Evolutionary conservation across 2,329 filamentous ascomycete genomes (phyloP), one percentile per base, ranked within the genome.

Genomic region (Coniosporium tulheliwenetii): DNA sequence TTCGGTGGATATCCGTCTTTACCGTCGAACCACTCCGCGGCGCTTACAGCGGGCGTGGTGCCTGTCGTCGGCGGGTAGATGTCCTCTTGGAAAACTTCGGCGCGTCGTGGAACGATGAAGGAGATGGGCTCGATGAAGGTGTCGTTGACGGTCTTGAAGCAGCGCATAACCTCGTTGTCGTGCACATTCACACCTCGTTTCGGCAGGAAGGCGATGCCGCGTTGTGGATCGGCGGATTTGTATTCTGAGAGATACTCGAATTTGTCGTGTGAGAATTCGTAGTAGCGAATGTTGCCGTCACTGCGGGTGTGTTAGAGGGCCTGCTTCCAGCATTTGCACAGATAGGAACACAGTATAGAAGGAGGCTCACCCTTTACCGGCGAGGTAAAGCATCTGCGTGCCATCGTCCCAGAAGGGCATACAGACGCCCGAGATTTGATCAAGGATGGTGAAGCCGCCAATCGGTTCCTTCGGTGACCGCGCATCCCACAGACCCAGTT

Each of bases 351-450:
- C 10, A 30, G 32, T 10, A 7, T 26, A 7, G 19, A 26, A 26
- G 19, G 19, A 26, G 31, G 64, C 81, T 68, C 64, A 89, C 85
- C 89, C 91, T 70, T 96, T 96, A 58, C 91, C 91, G 53, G 91
- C 91, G 57, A 98, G 74, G 64, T 95, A 98, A 55, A 98, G 70
- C 59, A 85, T 93, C 65, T 91, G 86, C 40, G 85, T 94, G 45
- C 87, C 85, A 45, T 96, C 89, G 59, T 98, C 91, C 91, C 91
- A 98, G 75, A 98, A 96, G 30, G 91, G 91, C 85, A 98, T 95
- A 72, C 86, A 93, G 44, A 98, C 87, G 59, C 91, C 91, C 37
- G 89, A 95, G 54, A 94, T 94, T 37, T 85, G 93, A 64, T 98
- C 91, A 38, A 98, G 73, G 50, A 83, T 82, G 52, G 76, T 79